Evolutionary conservation across 2,329 filamentous ascomycete genomes (phyloP).

Genomic region (Paecilomyces niveus): DNA sequence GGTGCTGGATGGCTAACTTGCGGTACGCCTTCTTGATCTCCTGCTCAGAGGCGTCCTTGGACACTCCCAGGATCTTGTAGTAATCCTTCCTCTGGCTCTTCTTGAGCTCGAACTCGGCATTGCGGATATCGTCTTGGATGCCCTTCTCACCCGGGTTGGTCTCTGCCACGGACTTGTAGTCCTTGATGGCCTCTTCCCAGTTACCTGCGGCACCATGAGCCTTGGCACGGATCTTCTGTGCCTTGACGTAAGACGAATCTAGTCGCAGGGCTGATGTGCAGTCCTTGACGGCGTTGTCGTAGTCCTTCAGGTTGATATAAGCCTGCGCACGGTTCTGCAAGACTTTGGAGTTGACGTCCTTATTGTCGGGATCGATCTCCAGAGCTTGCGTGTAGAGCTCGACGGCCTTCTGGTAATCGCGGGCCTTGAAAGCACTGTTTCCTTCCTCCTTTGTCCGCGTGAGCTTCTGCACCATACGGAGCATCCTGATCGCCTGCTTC

Average conservation of each 20-base stretch:
- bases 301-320: constrained; percentile 72
- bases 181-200: constrained; percentile 86
- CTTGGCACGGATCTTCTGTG: constrained; percentile 88
- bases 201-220: constrained; percentile 75
- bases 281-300: constrained; percentile 72
- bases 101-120: constrained; percentile 91
- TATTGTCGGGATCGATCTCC: constrained; percentile 78
- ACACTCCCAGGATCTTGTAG: constrained; percentile 89
- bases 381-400: constrained; percentile 79
- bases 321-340: constrained; percentile 89
- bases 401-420: constrained; percentile 70
- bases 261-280: constrained; percentile 77
- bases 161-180: constrained; percentile 82
- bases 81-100: constrained; percentile 97
- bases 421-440: constrained; percentile 81
- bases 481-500: constrained; percentile 77
- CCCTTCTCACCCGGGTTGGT: constrained; percentile 72
- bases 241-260: constrained; percentile 81
- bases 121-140: constrained; percentile 76
- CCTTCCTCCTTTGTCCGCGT: constrained; percentile 92
- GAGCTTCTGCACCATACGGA: constrained; percentile 84
- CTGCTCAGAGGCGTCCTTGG: constrained; percentile 74
- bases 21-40: constrained; percentile 97
- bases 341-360: constrained; percentile 89
- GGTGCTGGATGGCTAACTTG: constrained; percentile 86